phyloP scores from a whole-genome alignment of 148 eudicot species.

The Polygonum maritimum region DNA sequence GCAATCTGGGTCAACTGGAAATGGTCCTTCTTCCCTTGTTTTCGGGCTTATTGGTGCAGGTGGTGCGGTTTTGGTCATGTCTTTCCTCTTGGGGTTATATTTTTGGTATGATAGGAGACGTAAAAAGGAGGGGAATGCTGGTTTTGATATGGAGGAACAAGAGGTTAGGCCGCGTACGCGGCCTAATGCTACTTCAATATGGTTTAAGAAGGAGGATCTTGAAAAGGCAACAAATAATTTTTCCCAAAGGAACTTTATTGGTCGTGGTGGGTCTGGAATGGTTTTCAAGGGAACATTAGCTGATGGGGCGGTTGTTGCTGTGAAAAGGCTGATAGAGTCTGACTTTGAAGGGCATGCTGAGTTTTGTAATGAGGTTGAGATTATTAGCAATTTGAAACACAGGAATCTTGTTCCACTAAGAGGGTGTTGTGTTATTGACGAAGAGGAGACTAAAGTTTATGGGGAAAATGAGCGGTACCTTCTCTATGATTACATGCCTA shows the following conservation, averaged over 20 bases:
- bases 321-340: constrained; percentile 57
- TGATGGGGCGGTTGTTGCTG: constrained; percentile 56
- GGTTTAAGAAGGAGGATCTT: constrained; percentile 58
- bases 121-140: constrained; percentile 13
- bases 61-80: constrained; percentile 28
- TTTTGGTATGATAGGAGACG: constrained; percentile 42
- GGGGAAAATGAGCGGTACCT: constrained; percentile 46
- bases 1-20: constrained; percentile 13
- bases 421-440: constrained; percentile 70
- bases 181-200: constrained; percentile 57
- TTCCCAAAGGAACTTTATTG: constrained; percentile 56
- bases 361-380: constrained; percentile 79
- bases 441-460: constrained; percentile 19
- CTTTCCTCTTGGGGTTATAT: constrained; percentile 31
- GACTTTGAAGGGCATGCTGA: constrained; percentile 52
- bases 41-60: constrained; percentile 44
- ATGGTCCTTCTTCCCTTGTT: constrained; percentile 21
- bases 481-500: constrained; percentile 75
- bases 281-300: constrained; percentile 43
- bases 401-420: constrained; percentile 68
- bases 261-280: constrained; percentile 69
- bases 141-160: constrained; percentile 17
- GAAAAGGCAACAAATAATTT: constrained; percentile 55
- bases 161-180: constrained; percentile 43
- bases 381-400: constrained; percentile 71